Percentiles rank a stretch among this genome's conserved stretches.
These are phyloP conservation scores for Penicillium sp. DNA, from an alignment of 2,329 filamentous ascomycete genomes.

Conservation along the genomic window DNA sequence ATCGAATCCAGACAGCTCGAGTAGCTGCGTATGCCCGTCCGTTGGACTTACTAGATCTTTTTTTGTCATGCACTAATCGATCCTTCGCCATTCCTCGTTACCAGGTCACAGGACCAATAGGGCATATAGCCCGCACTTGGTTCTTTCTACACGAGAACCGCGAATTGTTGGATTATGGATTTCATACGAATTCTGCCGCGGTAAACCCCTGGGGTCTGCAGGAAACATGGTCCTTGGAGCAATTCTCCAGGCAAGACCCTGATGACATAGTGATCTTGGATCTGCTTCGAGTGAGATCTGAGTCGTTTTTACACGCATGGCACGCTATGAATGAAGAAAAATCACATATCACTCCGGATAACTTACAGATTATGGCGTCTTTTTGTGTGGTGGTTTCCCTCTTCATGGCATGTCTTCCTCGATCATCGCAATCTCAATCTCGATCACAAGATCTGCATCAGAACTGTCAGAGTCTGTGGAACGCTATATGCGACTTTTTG, in stretches of 20 bases:
- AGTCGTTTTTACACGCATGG: conserved; percentile 47
- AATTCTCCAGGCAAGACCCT: conserved; percentile 30
- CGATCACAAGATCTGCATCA: conserved; percentile 29
- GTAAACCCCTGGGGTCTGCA: conserved; percentile 28
- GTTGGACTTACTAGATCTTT: conserved; percentile 63
- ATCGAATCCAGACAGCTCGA: conserved; percentile 64
- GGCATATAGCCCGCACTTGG: conserved; percentile 40
- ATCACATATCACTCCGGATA: conserved; percentile 49
- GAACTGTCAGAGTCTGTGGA: conserved; percentile 34
- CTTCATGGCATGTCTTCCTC: conserved; percentile 37
- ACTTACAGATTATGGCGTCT: conserved; percentile 51
- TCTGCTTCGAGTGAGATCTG: conserved; percentile 46
- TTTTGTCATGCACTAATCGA: conserved; percentile 67
- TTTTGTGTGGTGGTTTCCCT: conserved; percentile 46
- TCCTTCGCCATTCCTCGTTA: conserved; percentile 25
- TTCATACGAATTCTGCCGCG: conserved; percentile 35
- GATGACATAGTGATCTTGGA: conserved; percentile 45
- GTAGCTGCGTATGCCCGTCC: conserved; percentile 64
- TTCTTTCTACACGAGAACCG: conserved; percentile 40
- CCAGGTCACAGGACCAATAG: conserved; percentile 26
- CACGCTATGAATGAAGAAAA: conserved; percentile 41
- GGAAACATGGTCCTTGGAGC: conserved; percentile 21
- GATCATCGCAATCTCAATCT: conserved; percentile 24
- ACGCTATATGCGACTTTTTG: conserved; percentile 35
- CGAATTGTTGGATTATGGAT: conserved; percentile 50